Base-by-base conservation (phyloP, 2,329 filamentous ascomycete species). In the Allantophomopsis lycopodina region DNA sequence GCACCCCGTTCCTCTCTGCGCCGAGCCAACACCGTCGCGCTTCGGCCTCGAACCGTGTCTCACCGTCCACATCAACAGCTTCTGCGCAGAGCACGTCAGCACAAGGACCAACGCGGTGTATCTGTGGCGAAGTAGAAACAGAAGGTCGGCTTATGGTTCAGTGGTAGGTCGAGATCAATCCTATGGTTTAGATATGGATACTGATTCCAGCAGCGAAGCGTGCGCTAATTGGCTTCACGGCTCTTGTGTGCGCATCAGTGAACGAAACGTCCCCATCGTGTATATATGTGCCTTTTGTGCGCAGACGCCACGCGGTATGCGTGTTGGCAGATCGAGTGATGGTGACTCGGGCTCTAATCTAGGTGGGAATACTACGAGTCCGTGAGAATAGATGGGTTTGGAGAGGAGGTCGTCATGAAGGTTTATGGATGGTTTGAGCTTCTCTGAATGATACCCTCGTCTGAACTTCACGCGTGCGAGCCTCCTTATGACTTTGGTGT, bases 201-300 rank as follows among this genome's bases (percentile, higher is more conserved):
- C 23, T 28, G 23, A 28, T 12, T 28, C 7, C 7, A 6, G 14
- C 48, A 79, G 75, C 50, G 69, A 78, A 57, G 74, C 72, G 17
- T 80, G 76, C 52, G 74, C 79, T 49, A 69, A 76, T 61, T 76
- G 69, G 66, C 67, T 79, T 21, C 76, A 80, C 51, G 73, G 71
- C n/a, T 64, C 64, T 41, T 80, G 76, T 52, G 64, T 78, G 48
- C 73, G 74, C 44, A 70, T 79, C 45, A 69, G 66, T 35, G 65
- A 65, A 36, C 64, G 68, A 41, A 50, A 65, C n/a, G 64, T 73
- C 47, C 72, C 75, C 5, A 63, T 65, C 11, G 70, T 79, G 5
- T 80, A 79, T 48, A 71, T 79, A 30, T 80, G 76, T 51, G 66
- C 69, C 2, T 79, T 73, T 44, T 80, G 76, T 50, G 69, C 70